Base-by-base conservation (phyloP, 495 filamentous ascomycete genomes). In the Hypomontagnella monticulosa region DNA sequence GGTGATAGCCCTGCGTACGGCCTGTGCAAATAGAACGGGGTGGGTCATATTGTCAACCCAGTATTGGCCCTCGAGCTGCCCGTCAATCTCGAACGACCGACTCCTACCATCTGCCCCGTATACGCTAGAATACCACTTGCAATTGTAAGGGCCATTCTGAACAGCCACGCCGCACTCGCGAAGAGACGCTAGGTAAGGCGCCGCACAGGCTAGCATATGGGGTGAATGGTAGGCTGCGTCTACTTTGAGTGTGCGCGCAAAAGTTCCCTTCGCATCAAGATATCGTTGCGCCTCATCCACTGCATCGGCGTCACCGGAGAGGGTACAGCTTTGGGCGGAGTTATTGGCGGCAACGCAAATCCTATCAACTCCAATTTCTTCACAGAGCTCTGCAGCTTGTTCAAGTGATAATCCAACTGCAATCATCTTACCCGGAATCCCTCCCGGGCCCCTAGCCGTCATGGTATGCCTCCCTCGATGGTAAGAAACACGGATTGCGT, bases 201-300 rank as follows among this genome's bases (percentile, higher is more conserved):
- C 57, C 1, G 66, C 54, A 51, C 76, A 65, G 3, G 57, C 34
- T 0, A 55, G 33, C 81, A 86, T 85, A 41, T 82, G 80, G 14
- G 75, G 73, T 1, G 82, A 81, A 60, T 86, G 85, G 55, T 87
- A 88, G 0, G 85, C 84, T 5, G 59, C 74, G 30, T 83, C 79
- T 0, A 84, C 82, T n/a, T 71, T 71, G 9, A 86, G 69, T 0
- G 52, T n/a, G 8, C 82, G 59, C 0, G 75, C 68, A 57, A 84
- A 83, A 16, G 68, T 80, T 0, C 66, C 58, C 16, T 82, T 66
- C 0, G 76, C 79, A 4, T 85, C 76, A 1, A 87, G 66, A 4
- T 80, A 57, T 3, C 42, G 67, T 27, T 80, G 63, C 0, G 73
- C 66, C 8, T 77, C 50, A 1, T 40, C 10, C 3, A 53, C 40